These are phyloP conservation scores for Polygonum aviculare DNA, from an alignment of 148 eudicot genomes.

Conservation along the genomic window DNA sequence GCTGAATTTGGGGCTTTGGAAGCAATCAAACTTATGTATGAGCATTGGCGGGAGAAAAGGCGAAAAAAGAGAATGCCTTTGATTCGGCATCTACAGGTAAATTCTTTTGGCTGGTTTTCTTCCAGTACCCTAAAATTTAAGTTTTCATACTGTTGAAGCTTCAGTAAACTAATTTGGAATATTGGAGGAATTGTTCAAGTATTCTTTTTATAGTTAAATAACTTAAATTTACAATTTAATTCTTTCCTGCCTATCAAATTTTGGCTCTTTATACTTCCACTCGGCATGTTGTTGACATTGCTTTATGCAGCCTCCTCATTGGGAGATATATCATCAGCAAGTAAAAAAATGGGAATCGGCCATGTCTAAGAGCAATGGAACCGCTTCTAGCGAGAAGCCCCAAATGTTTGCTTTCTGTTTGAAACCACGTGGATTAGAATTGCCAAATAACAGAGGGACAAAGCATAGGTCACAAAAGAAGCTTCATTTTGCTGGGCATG, in stretches of 20 bases:
- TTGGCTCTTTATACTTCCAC: neutral
- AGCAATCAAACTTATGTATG: constrained; percentile 38
- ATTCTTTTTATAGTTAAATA: neutral
- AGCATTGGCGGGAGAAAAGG: constrained; percentile 77
- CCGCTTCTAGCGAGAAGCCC: constrained; percentile 57
- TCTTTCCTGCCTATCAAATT: neutral
- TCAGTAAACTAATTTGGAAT: neutral
- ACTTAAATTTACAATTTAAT: neutral
- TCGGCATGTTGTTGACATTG: neutral
- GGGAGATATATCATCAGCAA: constrained; percentile 79
- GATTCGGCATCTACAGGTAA: constrained; percentile 88
- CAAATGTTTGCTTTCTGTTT: constrained; percentile 86
- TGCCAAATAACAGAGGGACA: constrained; percentile 59
- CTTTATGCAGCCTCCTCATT: constrained; percentile 73
- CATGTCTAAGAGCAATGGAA: constrained; percentile 28
- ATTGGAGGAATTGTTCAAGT: neutral
- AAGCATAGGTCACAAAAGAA: constrained; percentile 82
- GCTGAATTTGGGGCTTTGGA: constrained; percentile 47
- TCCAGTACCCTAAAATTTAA: neutral
- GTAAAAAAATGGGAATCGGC: constrained; percentile 73
- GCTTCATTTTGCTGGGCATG: constrained; percentile 30
- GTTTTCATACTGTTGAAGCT: neutral
- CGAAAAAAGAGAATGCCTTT: constrained; percentile 73
- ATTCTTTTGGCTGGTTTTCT: neutral
- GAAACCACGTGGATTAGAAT: constrained; percentile 84